Percentiles rank a stretch among this genome's conserved stretches.
Conservation (phyloP, 2,329 filamentous ascomycete species). For the Emmonsiellopsis sp. region DNA sequence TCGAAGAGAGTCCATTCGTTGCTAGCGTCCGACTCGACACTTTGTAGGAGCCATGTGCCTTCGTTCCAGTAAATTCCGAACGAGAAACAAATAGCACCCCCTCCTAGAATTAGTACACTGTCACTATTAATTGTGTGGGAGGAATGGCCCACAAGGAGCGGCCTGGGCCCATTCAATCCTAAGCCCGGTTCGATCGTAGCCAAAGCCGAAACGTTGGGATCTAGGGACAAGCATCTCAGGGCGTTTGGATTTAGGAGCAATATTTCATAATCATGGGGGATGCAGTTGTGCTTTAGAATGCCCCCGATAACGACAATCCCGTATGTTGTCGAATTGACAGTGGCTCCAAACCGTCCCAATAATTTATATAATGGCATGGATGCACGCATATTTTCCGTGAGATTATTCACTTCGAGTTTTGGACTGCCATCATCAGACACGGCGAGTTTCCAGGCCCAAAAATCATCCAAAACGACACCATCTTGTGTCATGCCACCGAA, state of each 20-base stretch:
- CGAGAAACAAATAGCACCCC: conserved; percentile 81
- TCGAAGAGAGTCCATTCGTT: conserved; percentile 22
- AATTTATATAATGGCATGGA: conserved; percentile 22
- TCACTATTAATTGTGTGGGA: conserved; percentile 39
- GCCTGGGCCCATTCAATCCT: conserved; percentile 38
- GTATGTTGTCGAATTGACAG: conserved; percentile 36
- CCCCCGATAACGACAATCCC: conserved; percentile 47
- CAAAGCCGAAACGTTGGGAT: conserved; percentile 17
- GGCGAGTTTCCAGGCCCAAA: conserved; percentile 56
- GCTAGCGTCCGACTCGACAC: conserved; percentile 13
- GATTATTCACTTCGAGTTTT: conserved; percentile 18
- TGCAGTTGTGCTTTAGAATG: conserved; percentile 29
- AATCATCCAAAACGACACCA: conserved; percentile 53
- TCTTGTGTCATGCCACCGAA: conserved; percentile 61
- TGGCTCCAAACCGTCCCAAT: conserved; percentile 43
- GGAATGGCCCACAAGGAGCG: conserved; percentile 64
- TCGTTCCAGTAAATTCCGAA: conserved; percentile 82
- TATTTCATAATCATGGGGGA: conserved; percentile 46
- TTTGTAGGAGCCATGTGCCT: conserved; percentile 44
- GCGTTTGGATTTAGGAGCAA: conserved; percentile 28
- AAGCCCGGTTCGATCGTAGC: conserved; percentile 19
- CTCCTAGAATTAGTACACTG: conserved; percentile 58
- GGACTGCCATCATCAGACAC: conserved; percentile 25
- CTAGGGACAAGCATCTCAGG: conserved; percentile 13
- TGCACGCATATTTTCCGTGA: conserved; percentile 16